A percentile compares a stretch with the other conserved stretches of the same genome.
Evolutionary conservation across 306 rosid species (phyloP).

Genomic region (Vigna trinervia): DNA sequence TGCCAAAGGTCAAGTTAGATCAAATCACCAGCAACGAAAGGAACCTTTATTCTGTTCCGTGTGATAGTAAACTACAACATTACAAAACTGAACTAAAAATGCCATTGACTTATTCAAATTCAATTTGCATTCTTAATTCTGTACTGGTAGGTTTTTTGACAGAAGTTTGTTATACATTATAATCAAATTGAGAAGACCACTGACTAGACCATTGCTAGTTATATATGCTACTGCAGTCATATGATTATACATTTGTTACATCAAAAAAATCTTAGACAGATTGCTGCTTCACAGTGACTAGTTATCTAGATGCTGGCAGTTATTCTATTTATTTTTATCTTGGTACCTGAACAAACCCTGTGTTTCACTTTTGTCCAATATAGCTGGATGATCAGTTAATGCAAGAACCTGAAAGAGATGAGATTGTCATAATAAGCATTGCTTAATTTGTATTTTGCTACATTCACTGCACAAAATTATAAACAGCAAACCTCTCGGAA

Average conservation of each 20-base stretch:
- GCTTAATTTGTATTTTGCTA: background rate
- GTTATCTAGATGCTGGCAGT: constrained; percentile 37
- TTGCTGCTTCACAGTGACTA: constrained; percentile 28
- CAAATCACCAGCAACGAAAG: constrained; percentile 1
- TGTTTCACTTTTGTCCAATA: constrained; percentile 87
- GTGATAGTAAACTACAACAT: background rate
- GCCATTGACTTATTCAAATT: constrained; percentile 8
- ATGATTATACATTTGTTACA: constrained; percentile 18
- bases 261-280: constrained; percentile 13
- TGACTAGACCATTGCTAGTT: constrained; percentile 2
- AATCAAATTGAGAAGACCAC: background rate
- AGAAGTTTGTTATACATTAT: constrained; percentile 1
- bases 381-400: constrained; percentile 81
- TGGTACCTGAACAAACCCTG: constrained; percentile 94
- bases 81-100: constrained; percentile 25
- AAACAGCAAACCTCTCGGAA: constrained; percentile 87
- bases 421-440: constrained; percentile 27
- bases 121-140: constrained; percentile 32
- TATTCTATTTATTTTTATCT: background rate
- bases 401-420: constrained; percentile 77
- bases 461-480: constrained; percentile 36
- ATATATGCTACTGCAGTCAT: background rate
- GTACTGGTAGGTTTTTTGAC: background rate
- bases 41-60: constrained; percentile 10
- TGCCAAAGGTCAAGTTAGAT: constrained; percentile 27